Evolutionary conservation across 441 rosid genomes (phyloP), one percentile per base, ranked within the genome.

Genomic region (Mallotus japonicus): DNA sequence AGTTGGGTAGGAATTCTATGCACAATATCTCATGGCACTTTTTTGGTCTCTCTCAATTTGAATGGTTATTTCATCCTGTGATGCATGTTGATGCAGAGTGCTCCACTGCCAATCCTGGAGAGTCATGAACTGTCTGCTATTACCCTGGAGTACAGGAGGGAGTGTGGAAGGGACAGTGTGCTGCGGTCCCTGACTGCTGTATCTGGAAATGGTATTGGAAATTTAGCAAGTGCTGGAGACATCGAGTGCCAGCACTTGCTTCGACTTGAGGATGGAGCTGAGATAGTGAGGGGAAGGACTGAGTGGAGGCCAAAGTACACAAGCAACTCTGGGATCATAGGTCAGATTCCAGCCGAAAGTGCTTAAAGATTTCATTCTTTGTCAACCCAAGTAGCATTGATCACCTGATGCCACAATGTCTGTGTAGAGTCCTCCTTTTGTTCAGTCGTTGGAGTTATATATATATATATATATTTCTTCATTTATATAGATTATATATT

Each of bases 121-220:
- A 85, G 77, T 55, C 89, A 87, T 67, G 88, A 90, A 84, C 97
- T 96, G 54, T 83, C 86, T 14, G 75, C 92, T 80, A 76, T 96
- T 81, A 89, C 97, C n/a, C 76, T 96, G 73, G 99, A 96, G 85
- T 96, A 96, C 55, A 80, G 97, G 76, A 90, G 97, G 86, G 99
- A 96, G 79, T 96, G 99, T 17, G 98, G 97, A n/a, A 90, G 76
- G 83, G 97, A 93, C 89, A 88, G 91, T 22, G 89, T 92, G 72
- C 92, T 96, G 76, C 94, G 90, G 89, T 96, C 99, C 49, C 85
- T 96, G 42, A 88, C 97, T 9, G 78, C 97, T 1, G 87, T 89
- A 58, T 84, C 97, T 0, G 89, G 83, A 9, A 55, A 82, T 7
- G 85, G 75, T 49, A 22, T 75, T 0, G 88, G 87, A 17, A 77